Percentiles rank a stretch among this genome's conserved stretches.
phyloP scores from a whole-genome alignment of 164 flowering plant genomes.

The Sextonia rubra region DNA sequence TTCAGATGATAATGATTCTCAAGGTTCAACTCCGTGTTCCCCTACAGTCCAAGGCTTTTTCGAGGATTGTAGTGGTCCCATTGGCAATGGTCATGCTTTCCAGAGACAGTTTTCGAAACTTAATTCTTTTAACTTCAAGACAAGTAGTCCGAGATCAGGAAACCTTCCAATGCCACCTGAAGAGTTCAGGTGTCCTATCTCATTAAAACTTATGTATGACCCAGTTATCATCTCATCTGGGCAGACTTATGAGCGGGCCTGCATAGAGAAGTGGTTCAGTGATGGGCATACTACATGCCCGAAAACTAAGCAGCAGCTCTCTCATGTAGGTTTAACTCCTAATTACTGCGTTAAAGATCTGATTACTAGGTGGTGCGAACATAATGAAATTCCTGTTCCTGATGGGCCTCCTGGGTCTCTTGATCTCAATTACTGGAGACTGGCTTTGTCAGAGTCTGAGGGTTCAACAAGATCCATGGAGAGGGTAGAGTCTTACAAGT shows the following conservation, averaged over 20 bases:
- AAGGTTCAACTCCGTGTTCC: conserved; percentile 92
- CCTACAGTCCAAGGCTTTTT: conserved; percentile 68
- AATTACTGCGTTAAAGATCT: conserved; percentile 97
- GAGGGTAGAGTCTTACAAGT: conserved; percentile 44
- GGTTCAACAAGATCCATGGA: conserved; percentile 49
- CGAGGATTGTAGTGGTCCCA: conserved; percentile 43
- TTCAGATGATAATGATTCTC: conserved; percentile 95
- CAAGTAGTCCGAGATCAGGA: conserved; percentile 46
- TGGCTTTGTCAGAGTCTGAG: conserved; percentile 68
- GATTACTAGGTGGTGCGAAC: conserved; percentile 92
- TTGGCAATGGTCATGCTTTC: conserved; percentile 44
- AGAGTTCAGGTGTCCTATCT: conserved; percentile 93
- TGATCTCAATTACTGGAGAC: conserved; percentile 89
- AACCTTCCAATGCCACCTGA: conserved; percentile 79
- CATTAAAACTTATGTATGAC: conserved; percentile 94
- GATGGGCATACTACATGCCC: conserved; percentile 96
- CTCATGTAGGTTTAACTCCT: conserved; percentile 79
- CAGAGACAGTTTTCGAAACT: conserved; percentile 75
- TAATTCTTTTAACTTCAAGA: conserved; percentile 72
- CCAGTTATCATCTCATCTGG: conserved; percentile 96
- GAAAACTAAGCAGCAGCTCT: conserved; percentile 82
- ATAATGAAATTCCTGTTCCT: conserved; percentile 68
- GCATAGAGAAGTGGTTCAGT: conserved; percentile 96
- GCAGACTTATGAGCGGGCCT: conserved; percentile 87
- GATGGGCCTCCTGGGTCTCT: conserved; percentile 89